Evolutionary conservation across 352 stramenopile genomes (phyloP).

Genomic region (Pythium dissotocum): DNA sequence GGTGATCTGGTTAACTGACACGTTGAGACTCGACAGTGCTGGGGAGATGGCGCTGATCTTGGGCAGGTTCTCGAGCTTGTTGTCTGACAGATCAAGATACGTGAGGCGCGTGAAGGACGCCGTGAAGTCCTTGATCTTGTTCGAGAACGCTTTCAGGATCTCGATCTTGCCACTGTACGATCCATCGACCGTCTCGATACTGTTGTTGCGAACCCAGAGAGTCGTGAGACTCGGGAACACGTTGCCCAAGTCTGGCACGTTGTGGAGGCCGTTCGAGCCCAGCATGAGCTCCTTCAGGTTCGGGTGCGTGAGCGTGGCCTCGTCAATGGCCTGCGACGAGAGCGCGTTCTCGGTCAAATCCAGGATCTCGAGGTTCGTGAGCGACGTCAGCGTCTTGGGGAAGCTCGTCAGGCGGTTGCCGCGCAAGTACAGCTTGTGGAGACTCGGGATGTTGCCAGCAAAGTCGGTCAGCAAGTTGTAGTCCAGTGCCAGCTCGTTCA

Average conservation of each 20-base stretch:
- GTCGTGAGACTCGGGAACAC: conserved; percentile 17
- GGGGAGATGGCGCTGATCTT: conserved; percentile 16
- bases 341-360: conserved; percentile 20
- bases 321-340: conserved; percentile 10
- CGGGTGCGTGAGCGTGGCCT: conserved; percentile 8
- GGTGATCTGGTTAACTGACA: conserved; percentile 17
- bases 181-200: conserved; percentile 17
- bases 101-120: conserved; percentile 23
- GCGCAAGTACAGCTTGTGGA: conserved; percentile 14
- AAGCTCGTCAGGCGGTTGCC: conserved; percentile 22
- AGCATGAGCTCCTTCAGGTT: conserved; percentile 20
- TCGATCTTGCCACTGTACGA: conserved; percentile 18
- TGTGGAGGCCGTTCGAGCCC: conserved; percentile 14
- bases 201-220: conserved; percentile 28
- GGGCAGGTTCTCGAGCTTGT: conserved; percentile 21
- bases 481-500: conserved; percentile 18
- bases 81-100: conserved; percentile 17
- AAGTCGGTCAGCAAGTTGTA: conserved; percentile 28
- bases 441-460: conserved; percentile 20
- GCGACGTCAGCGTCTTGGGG: conserved; percentile 8
- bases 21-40: conserved; percentile 16
- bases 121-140: conserved; percentile 25
- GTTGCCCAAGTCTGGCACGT: conserved; percentile 20
- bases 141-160: conserved; percentile 6
- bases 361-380: conserved; percentile 14